Evolutionary conservation across 1,284 basidiomycete species (phyloP), one percentile per base, ranked within the genome.

Genomic region (Trametes hirsuta): DNA sequence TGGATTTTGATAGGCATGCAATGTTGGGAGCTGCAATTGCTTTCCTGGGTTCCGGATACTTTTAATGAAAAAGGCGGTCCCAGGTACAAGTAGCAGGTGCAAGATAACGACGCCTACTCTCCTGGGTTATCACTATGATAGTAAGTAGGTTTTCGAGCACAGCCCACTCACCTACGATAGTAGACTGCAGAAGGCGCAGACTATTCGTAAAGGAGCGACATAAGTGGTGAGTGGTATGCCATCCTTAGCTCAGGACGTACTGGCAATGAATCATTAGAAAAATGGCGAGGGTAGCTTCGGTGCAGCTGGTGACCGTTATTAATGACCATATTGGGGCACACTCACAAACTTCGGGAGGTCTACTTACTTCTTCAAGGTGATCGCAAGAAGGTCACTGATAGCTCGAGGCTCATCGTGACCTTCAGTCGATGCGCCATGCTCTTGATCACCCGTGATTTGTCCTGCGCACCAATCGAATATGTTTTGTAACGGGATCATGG

Each of bases 201-300:
- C 84, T 84, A 55, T 18, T 18, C 18, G 18, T 18, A 18, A 18
- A 18, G 18, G 18, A 18, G 18, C 18, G 18, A 18, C 18, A 18
- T 18, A 18, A 18, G 18, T 18, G 18, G 18, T 18, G 18, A 18
- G 18, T 18, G 18, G 18, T 18, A 18, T 18, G 18, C 18, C 18
- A 18, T 18, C 18, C 18, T 18, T 18, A 18, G 18, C 18, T 47
- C 22, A 14, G 8, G 34, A 81, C 84, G 75, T 63, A 87, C 85
- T 89, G 82, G 84, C 86, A 87, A 71, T 82, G 81, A 15, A 72
- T 67, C 6, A 90, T 73, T 15, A 90, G 74, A 59, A 89, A 82
- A 53, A 89, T 85, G 0, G 85, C 86, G 3, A 90, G 74, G 0
- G 86, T 86, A 0, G 82, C 87, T 74, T 90, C 87, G 2, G 79